phyloP scores from a whole-genome alignment of 192 early-diverging fungal genomes.

The Rhizoclosmatium sp. region DNA sequence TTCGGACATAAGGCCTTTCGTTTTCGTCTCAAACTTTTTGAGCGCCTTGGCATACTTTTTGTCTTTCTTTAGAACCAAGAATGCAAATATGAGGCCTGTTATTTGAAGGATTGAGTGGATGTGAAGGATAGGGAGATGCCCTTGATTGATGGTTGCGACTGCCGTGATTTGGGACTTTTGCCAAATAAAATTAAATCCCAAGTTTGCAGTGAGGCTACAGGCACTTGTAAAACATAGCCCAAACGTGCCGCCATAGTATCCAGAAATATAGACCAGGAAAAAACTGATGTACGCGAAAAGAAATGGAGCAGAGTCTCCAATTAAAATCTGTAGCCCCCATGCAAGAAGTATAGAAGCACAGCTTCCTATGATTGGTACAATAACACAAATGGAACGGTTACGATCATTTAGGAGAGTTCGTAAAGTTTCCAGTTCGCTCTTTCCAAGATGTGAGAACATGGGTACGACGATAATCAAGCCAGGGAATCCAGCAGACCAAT shows the following conservation, averaged over 20 bases:
- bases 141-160: neutral
- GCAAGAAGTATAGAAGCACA: neutral
- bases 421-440: neutral
- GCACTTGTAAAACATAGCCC: conserved; percentile 12
- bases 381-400: neutral
- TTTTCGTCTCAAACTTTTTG: conserved; percentile 8
- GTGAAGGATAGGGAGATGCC: conserved; percentile 20
- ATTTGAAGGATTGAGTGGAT: conserved; percentile 23
- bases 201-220: neutral
- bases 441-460: neutral
- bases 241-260: conserved; percentile 22
- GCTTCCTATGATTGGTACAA: neutral
- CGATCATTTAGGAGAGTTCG: neutral
- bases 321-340: neutral
- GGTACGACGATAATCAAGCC: conserved; percentile 26
- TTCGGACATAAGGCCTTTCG: neutral
- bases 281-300: neutral
- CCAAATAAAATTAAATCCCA: conserved; percentile 28
- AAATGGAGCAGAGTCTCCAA: neutral
- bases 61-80: neutral
- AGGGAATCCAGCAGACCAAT: conserved; percentile 20
- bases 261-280: conserved; percentile 4
- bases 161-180: neutral
- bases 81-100: neutral
- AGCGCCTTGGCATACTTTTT: neutral